Percentiles rank a stretch among this genome's conserved stretches.
Evolutionary conservation across 768 basidiomycete genomes (phyloP).

Genomic region (Leccinellum albellum): DNA sequence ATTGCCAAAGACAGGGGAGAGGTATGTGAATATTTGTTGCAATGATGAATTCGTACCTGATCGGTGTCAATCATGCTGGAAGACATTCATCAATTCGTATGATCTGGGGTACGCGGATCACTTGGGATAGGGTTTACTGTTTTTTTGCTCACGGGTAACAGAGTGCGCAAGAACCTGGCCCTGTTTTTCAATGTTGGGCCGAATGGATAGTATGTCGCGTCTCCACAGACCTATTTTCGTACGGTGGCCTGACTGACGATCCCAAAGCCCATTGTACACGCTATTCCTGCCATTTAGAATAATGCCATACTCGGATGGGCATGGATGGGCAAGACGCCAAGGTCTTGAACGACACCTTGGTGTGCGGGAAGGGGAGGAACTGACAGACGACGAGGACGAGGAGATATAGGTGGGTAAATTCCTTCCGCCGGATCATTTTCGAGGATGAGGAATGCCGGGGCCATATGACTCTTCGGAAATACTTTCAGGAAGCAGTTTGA

Average conservation of each 20-base stretch:
- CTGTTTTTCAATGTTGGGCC: constrained; percentile 86
- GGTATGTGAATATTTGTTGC: constrained; percentile 38
- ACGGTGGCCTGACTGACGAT: neutral
- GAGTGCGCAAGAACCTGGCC: constrained; percentile 62
- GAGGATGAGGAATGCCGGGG: constrained; percentile 67
- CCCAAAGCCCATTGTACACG: constrained; percentile 63
- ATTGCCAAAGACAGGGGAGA: constrained; percentile 67
- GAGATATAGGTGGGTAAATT: constrained; percentile 16
- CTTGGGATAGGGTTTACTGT: neutral
- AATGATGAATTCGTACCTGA: neutral
- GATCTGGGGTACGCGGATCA: constrained; percentile 65
- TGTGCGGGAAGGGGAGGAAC: constrained; percentile 71
- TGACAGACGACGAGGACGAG: constrained; percentile 79
- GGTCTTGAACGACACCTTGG: constrained; percentile 63
- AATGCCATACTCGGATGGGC: constrained; percentile 81
- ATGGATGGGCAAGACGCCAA: constrained; percentile 67
- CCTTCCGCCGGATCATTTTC: neutral
- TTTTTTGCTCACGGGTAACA: neutral
- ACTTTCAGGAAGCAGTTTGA: constrained; percentile 26
- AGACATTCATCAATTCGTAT: constrained; percentile 88
- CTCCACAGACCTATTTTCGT: neutral
- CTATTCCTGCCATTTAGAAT: constrained; percentile 80
- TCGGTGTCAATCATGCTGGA: neutral
- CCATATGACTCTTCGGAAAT: constrained; percentile 72
- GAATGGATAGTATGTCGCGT: constrained; percentile 71